Conservation (phyloP, 2,329 filamentous ascomycete genomes). For the Aureobasidium uvarum region DNA sequence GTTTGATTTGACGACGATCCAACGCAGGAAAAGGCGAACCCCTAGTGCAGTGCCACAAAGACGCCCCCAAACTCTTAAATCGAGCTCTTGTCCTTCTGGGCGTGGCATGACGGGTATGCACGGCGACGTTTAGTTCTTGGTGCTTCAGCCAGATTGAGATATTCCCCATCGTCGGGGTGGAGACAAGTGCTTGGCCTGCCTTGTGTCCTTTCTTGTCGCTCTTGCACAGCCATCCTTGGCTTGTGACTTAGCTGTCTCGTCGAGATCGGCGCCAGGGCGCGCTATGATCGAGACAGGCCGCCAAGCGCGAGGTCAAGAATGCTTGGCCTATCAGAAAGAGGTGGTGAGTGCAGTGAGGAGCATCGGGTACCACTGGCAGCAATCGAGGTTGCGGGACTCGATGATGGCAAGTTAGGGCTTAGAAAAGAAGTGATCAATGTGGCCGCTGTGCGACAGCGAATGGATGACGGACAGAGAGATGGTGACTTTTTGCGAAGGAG, state of each 20-base stretch:
- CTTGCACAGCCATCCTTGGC: conserved; percentile 23
- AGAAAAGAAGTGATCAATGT: not conserved
- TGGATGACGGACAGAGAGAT: not conserved
- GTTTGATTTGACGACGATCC: conserved; percentile 15
- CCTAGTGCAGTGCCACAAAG: conserved; percentile 19
- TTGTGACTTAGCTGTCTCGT: conserved; percentile 9
- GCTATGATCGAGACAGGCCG: conserved; percentile 14
- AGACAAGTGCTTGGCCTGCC: conserved; percentile 13
- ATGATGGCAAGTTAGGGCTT: not conserved
- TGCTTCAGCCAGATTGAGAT: not conserved
- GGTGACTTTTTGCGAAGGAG: not conserved
- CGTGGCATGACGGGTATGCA: conserved; percentile 13
- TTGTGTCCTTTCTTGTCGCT: not conserved
- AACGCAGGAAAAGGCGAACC: conserved; percentile 18
- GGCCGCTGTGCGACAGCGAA: not conserved
- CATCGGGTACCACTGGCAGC: not conserved
- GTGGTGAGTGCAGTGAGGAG: not conserved
- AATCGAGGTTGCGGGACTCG: not conserved
- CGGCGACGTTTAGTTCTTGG: conserved; percentile 7
- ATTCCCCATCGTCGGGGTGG: not conserved
- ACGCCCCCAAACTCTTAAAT: conserved; percentile 12
- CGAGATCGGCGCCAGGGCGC: conserved; percentile 11
- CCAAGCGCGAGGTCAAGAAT: conserved; percentile 25
- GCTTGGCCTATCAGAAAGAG: conserved; percentile 4
- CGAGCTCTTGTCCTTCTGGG: conserved; percentile 13